Evolutionary conservation across 2,329 filamentous ascomycete species (phyloP), one percentile per base, ranked within the genome.

Genomic region (Penicillium vulpinum): DNA sequence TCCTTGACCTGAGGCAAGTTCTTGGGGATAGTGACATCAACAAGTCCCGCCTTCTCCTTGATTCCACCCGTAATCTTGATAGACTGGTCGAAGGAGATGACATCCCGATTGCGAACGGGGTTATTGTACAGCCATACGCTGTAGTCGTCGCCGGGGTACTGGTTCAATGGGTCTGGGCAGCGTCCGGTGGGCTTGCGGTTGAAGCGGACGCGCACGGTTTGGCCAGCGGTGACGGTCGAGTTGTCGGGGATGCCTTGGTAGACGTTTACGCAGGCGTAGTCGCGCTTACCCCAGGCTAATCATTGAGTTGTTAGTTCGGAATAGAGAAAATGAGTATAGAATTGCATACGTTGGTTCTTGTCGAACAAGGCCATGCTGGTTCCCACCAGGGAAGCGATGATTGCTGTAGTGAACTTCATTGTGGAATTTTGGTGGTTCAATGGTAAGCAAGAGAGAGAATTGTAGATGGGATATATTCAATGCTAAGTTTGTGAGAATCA

Each of bases 271-370:
- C 70, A 72, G 54, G 63, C 22, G 54, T 72, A 73, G 49, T 73
- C 70, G 22, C 70, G 68, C 36, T 71, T 73, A 31, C 70, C 70
- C 70, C 70, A 73, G 2, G 70, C 70, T 73, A 35, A 50, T 15
- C 16, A 21, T 21, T 13, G 15, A 26, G 13, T 13, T 36, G 22
- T 59, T 18, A 61, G 44, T 33, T 18, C 28, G 5, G 2, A n/a
- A 18, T 5, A 5, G 31, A 33, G 18, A 2, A 7, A 2, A 24
- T 7, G 44, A 15, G 29, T 53, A 11, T 48, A 21, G 26, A 9
- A 45, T 26, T 21, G 54, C 63, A 45, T 62, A 72, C 70, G 70
- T 38, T 58, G 60, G 52, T 61, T 65, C 57, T 73, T 73, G 61
- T 71, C 67, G 33, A 73, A 72, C n/a, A 64, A 69, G 22, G 65